phyloP scores from a whole-genome alignment of 139 green algal genomes.

The Monoraphidium neglectum region DNA sequence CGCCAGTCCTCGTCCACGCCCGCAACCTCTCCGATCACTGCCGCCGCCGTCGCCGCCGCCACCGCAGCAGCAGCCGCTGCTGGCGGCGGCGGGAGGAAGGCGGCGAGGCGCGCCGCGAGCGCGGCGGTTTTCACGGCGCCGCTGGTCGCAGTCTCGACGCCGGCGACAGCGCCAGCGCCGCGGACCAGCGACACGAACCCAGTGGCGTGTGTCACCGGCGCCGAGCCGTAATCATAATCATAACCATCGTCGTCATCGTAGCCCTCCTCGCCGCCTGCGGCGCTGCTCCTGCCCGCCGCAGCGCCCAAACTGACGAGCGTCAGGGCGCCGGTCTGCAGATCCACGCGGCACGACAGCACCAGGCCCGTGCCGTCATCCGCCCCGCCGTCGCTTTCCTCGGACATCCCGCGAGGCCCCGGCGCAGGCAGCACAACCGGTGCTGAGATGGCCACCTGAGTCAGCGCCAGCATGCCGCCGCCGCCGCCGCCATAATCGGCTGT shows the following conservation, averaged over 20 bases:
- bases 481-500: conserved; percentile 11
- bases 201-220: no score
- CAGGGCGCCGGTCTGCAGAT: conserved; percentile 23
- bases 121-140: no score
- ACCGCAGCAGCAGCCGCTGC: conserved; percentile 1
- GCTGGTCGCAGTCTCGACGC: no score
- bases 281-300: no score
- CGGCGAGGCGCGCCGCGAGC: no score
- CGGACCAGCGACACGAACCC: no score
- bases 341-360: conserved; percentile 25
- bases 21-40: background rate
- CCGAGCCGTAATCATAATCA: no score
- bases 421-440: conserved; percentile 45
- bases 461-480: conserved; percentile 5
- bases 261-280: no score
- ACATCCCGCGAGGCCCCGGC: no score
- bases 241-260: background rate
- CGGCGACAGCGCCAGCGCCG: no score
- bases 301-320: no score
- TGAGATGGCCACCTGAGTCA: conserved; percentile 29
- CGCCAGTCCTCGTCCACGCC: conserved; percentile 8
- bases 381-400: background rate
- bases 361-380: background rate
- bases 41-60: background rate
- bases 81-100: background rate